Evolutionary conservation across 345 rosid species (phyloP), one percentile per base, ranked within the genome.

Genomic region (Murraya koenigii): DNA sequence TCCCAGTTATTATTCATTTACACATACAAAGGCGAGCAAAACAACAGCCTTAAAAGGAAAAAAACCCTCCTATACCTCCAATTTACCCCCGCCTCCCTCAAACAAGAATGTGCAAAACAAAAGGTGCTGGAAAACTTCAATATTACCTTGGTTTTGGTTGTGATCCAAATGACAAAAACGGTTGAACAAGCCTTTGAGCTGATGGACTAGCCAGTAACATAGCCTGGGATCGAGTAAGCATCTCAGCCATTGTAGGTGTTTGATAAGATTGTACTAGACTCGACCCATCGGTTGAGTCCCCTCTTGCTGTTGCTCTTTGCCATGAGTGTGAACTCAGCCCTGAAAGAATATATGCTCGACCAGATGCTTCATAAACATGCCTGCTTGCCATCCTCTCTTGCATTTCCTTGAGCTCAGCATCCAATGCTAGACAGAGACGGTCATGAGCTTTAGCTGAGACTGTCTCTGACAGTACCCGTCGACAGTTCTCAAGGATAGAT

Each of bases 271-370:
- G 97, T 36, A 90, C 82, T 66, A 97, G 87, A 84, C 97, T 97
- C 17, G 92, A 94, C 66, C 95, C 88, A 2, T 92, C 97, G 1
- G 93, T 89, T 71, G 97, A 92, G 85, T 94, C 97, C 38, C 99
- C 98, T 86, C 99, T 94, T 14, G 97, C 84, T 14, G 98, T 94
- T 36, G 99, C 98, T 88, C 99, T 88, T 84, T 96, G 99, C 99
- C 99, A 94, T 15, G 97, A 96, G 72, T 96, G 98, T 10, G 99
- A 96, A 84, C 98, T 96, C 65, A 96, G 92, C 66, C 99, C 99
- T 0, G 99, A 96, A 22, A 96, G 95, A 68, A 96, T 91, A 71
- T 94, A 96, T 47, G 98, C 99, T 76, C 99, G 89, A 26, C 99
- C 98, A 0, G 97, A 96, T 60, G 89, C 92, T 83, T 96, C 97